These are phyloP conservation scores for Meira miltonrushii DNA, from an alignment of 1,284 basidiomycete species.

Conservation along the genomic window DNA sequence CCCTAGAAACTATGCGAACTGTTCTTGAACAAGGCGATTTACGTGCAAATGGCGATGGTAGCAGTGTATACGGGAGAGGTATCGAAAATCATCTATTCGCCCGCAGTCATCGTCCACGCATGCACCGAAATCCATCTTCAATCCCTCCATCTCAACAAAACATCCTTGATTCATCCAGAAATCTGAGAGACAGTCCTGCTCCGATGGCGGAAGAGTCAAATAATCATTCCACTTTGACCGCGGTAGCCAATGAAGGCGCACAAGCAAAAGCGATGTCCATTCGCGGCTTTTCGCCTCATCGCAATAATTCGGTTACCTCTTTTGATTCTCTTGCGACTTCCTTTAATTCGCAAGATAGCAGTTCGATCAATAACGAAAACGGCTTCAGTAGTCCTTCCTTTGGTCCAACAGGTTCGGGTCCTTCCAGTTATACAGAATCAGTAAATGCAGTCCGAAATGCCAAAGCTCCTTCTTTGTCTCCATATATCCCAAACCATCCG, in stretches of 20 bases:
- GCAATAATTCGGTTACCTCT: conserved; percentile 42
- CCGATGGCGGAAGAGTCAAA: conserved; percentile 25
- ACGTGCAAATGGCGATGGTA: conserved; percentile 30
- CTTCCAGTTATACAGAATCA: conserved; percentile 24
- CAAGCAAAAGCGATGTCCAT: conserved; percentile 4
- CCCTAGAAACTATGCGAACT: conserved; percentile 47
- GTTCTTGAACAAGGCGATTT: conserved; percentile 50
- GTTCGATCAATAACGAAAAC: neutral
- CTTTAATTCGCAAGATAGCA: conserved; percentile 35
- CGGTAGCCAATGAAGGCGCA: conserved; percentile 10
- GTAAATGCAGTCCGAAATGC: conserved; percentile 5
- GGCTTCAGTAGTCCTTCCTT: neutral
- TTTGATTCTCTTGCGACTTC: conserved; percentile 50
- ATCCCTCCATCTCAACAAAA: neutral
- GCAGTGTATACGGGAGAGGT: conserved; percentile 39
- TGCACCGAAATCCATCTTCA: neutral
- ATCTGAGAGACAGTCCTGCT: conserved; percentile 32
- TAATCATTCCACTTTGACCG: conserved; percentile 13
- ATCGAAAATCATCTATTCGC: conserved; percentile 51
- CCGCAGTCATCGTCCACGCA: conserved; percentile 33
- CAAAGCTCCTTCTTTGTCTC: neutral
- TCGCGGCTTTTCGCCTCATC: conserved; percentile 19
- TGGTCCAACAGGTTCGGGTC: neutral
- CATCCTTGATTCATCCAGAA: neutral
- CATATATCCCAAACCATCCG: neutral